Percentiles rank a stretch among this genome's conserved stretches.
Evolutionary conservation across 768 basidiomycete genomes (phyloP).

Genomic region (Rhizopogon salebrosus): DNA sequence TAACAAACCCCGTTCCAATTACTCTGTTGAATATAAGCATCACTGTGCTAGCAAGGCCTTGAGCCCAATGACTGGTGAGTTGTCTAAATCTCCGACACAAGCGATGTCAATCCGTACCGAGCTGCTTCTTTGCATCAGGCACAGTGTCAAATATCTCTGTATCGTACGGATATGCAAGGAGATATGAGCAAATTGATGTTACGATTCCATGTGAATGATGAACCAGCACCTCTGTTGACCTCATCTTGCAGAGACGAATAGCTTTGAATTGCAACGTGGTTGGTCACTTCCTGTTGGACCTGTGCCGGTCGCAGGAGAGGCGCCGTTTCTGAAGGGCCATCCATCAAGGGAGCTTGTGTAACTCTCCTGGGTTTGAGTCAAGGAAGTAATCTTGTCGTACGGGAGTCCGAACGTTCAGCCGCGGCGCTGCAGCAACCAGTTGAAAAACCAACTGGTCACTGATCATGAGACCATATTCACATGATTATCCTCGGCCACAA

Average conservation of each 20-base stretch:
- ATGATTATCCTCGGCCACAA: too few relatives aligned
- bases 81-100: background rate
- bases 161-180: too few relatives aligned
- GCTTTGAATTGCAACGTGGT: background rate
- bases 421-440: too few relatives aligned
- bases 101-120: constrained; percentile 34
- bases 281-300: background rate
- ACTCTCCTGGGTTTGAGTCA: background rate
- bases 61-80: constrained; percentile 2
- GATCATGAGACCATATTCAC: too few relatives aligned
- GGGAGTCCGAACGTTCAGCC: too few relatives aligned
- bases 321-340: background rate
- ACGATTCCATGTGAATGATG: background rate
- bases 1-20: constrained; percentile 62
- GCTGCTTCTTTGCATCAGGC: constrained; percentile 41
- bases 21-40: constrained; percentile 72
- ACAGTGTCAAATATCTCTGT: constrained; percentile 33
- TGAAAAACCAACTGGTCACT: too few relatives aligned
- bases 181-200: background rate
- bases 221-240: background rate
- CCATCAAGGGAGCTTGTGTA: background rate
- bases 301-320: background rate
- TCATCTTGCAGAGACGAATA: background rate
- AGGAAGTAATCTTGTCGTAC: too few relatives aligned
- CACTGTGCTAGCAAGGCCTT: constrained; percentile 40